Conservation (phyloP, 2,329 filamentous ascomycete species). For the Pseudocercospora crystallina region DNA sequence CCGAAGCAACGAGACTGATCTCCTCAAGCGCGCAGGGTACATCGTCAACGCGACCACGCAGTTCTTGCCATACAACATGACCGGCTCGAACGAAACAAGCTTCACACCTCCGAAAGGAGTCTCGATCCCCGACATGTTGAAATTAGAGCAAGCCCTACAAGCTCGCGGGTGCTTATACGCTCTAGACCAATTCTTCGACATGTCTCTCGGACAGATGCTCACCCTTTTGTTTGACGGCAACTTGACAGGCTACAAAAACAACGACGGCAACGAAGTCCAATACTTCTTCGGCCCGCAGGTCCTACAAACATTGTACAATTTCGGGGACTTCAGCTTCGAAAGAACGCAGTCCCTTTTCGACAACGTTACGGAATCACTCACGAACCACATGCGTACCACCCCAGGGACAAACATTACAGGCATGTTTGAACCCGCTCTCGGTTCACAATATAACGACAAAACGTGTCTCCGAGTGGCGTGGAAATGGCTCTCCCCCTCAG, state of each 20-base stretch:
- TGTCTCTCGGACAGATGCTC: neutral
- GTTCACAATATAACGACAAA: neutral
- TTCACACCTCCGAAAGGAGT: neutral
- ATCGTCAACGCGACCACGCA: neutral
- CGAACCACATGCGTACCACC: constrained; percentile 1
- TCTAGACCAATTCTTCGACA: neutral
- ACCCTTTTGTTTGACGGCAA: neutral
- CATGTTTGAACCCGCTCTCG: neutral
- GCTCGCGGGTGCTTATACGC: constrained; percentile 1
- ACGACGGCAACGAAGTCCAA: neutral
- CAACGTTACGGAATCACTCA: neutral
- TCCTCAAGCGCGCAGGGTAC: neutral
- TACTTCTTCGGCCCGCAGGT: constrained; percentile 1
- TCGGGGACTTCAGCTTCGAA: neutral
- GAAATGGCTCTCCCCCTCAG: constrained; percentile 2
- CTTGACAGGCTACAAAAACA: constrained; percentile 2
- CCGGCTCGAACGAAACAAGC: neutral
- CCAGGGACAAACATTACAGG: neutral
- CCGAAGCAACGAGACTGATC: neutral
- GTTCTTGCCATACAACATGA: constrained; percentile 8
- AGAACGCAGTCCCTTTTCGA: neutral
- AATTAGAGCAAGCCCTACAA: neutral
- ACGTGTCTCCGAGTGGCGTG: constrained; percentile 3
- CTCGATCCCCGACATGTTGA: neutral
- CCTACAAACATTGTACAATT: constrained; percentile 5